A percentile compares a stretch with the other conserved stretches of the same genome.
phyloP scores from a whole-genome alignment of 345 rosid genomes.

The Dovyalis caffra region DNA sequence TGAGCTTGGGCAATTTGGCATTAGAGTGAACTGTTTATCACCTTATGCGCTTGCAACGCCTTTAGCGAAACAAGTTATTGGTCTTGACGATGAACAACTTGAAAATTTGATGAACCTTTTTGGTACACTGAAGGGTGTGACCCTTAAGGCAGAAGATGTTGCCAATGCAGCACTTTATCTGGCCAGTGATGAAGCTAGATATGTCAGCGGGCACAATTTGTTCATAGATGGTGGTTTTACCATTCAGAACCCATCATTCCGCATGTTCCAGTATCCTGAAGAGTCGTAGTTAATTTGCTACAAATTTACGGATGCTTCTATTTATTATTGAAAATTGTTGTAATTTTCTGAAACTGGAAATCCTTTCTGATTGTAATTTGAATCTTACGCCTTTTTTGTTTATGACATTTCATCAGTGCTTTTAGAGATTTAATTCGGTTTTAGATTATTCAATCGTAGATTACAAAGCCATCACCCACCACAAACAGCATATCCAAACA shows the following conservation, averaged over 20 bases:
- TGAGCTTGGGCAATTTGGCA: slow-evolving; percentile 54
- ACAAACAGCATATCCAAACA: too few relatives aligned
- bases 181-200: slow-evolving; percentile 51
- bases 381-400: too few relatives aligned
- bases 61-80: slow-evolving; percentile 33
- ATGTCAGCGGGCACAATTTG: slow-evolving; percentile 50
- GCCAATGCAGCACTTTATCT: slow-evolving; percentile 52
- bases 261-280: slow-evolving; percentile 32
- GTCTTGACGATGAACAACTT: slow-evolving; percentile 22
- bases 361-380: too few relatives aligned
- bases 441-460: too few relatives aligned
- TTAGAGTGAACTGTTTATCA: slow-evolving; percentile 48
- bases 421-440: too few relatives aligned
- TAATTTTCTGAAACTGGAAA: too few relatives aligned
- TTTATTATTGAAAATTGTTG: too few relatives aligned
- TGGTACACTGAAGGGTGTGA: slow-evolving; percentile 43
- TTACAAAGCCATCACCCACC: too few relatives aligned
- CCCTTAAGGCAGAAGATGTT: slow-evolving; percentile 41
- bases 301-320: too few relatives aligned
- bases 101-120: slow-evolving; percentile 20
- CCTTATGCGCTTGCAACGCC: slow-evolving; percentile 46
- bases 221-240: slow-evolving; percentile 49
- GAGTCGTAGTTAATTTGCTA: too few relatives aligned
- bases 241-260: slow-evolving; percentile 35
- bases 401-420: too few relatives aligned